Percentiles rank a stretch among this genome's conserved stretches.
phyloP scores from a whole-genome alignment of 345 rosid species.

The Gossypium bickii region DNA sequence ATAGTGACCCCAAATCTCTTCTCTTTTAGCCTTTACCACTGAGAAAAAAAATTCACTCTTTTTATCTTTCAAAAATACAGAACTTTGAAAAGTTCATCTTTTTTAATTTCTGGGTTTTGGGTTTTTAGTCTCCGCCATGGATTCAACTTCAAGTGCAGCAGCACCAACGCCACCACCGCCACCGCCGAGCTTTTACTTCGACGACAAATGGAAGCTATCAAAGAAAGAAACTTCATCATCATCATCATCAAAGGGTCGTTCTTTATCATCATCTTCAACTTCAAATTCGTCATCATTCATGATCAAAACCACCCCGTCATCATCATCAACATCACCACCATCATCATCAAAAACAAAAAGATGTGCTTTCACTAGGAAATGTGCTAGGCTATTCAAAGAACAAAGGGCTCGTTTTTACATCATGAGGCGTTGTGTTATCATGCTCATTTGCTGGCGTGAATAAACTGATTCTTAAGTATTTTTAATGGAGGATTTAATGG shows the following conservation, averaged over 20 bases:
- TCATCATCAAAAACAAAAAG: conserved; percentile 29
- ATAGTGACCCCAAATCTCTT: conserved; percentile 26
- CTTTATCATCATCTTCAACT: background rate
- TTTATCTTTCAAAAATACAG: background rate
- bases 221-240: conserved; percentile 53
- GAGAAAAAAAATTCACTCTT: background rate
- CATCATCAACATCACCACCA: conserved; percentile 4
- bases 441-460: conserved; percentile 96
- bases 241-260: conserved; percentile 56
- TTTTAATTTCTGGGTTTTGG: background rate
- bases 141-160: conserved; percentile 28
- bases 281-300: conserved; percentile 24
- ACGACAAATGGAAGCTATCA: conserved; percentile 61
- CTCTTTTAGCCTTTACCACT: conserved; percentile 16
- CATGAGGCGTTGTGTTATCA: conserved; percentile 80
- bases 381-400: conserved; percentile 75
- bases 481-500: conserved; percentile 2
- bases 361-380: conserved; percentile 74
- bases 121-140: conserved; percentile 26
- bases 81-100: background rate
- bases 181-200: conserved; percentile 37
- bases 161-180: background rate
- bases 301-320: conserved; percentile 20
- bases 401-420: conserved; percentile 94
- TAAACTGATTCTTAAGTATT: conserved; percentile 56